Evolutionary conservation across 495 filamentous ascomycete species (phyloP).

Genomic region (Lophiostoma macrostomum): DNA sequence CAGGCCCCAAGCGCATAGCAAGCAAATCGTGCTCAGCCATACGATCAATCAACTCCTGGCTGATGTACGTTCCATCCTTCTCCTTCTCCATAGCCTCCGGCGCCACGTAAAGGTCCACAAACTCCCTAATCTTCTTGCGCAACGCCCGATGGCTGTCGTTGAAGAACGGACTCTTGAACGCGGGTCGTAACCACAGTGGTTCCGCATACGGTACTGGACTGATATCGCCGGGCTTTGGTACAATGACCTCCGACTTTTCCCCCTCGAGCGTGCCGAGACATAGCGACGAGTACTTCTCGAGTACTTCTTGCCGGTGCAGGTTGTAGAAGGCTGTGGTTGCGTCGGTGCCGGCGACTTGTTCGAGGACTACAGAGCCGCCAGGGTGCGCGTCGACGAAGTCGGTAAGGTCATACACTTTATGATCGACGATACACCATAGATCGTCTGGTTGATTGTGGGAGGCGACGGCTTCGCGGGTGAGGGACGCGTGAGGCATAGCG

Average conservation of each 20-base stretch:
- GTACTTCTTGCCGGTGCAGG: conserved; percentile 87
- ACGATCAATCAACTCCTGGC: conserved; percentile 70
- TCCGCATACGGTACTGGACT: conserved; percentile 78
- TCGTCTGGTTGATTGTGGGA: conserved; percentile 78
- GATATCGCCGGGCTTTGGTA: conserved; percentile 66
- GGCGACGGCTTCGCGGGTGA: conserved; percentile 74
- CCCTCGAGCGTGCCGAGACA: conserved; percentile 71
- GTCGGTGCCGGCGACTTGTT: conserved; percentile 80
- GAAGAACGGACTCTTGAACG: conserved; percentile 81
- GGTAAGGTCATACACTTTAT: conserved; percentile 87
- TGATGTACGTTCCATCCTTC: conserved; percentile 68
- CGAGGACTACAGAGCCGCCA: conserved; percentile 76
- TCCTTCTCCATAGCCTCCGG: conserved; percentile 81
- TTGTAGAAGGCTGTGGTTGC: conserved; percentile 89
- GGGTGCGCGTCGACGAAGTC: conserved; percentile 92
- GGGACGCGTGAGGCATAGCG: conserved; percentile 39
- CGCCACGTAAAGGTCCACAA: conserved; percentile 65
- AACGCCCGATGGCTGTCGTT: conserved; percentile 70
- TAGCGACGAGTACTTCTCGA: conserved; percentile 71
- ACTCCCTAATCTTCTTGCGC: conserved; percentile 69
- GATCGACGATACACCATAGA: conserved; percentile 73
- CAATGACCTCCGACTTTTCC: conserved; percentile 71
- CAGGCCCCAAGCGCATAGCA: conserved; percentile 80
- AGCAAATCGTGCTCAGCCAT: conserved; percentile 73
- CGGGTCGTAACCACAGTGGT: conserved; percentile 72